phyloP scores from a whole-genome alignment of 805 yeast genomes.

The Zygotorulaspora florentina region DNA sequence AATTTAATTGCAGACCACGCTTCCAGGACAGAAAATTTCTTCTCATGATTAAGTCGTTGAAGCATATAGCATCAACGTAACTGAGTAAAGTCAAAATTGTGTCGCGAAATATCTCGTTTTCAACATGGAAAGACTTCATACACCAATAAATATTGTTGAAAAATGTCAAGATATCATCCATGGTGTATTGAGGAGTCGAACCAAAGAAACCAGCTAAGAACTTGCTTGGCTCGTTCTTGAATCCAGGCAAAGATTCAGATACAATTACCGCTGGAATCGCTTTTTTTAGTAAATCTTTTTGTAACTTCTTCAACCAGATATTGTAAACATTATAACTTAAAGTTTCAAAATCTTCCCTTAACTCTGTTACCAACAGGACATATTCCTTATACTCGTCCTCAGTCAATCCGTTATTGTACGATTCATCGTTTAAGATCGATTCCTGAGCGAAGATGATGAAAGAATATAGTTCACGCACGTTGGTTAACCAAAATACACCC shows the following conservation, averaged over 20 bases:
- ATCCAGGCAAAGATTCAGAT: constrained; percentile 94
- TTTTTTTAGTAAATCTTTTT: constrained; percentile 83
- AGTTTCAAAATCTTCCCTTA: constrained; percentile 90
- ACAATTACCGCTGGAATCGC: constrained; percentile 92
- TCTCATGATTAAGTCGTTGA: constrained; percentile 93
- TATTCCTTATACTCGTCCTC: constrained; percentile 88
- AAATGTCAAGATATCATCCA: constrained; percentile 90
- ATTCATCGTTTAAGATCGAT: constrained; percentile 82
- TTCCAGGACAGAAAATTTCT: constrained; percentile 95
- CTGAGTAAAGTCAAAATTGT: constrained; percentile 78
- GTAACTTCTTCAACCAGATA: constrained; percentile 95
- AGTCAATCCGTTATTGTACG: constrained; percentile 76
- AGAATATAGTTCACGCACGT: constrained; percentile 91
- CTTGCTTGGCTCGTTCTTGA: constrained; percentile 75
- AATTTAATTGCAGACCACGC: constrained; percentile 93
- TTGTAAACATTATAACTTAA: constrained; percentile 90
- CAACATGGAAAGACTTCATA: constrained; percentile 85
- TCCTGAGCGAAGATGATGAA: constrained; percentile 92
- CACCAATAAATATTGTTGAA: constrained; percentile 91
- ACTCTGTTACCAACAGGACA: constrained; percentile 80
- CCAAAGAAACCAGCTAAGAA: constrained; percentile 80
- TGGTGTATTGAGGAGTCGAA: constrained; percentile 66
- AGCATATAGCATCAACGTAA: constrained; percentile 87
- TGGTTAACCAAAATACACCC: constrained; percentile 97
- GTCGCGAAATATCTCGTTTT: constrained; percentile 75